Evolutionary conservation across 2,329 filamentous ascomycete species (phyloP), one percentile per base, ranked within the genome.

Genomic region (Trichophyton mentagrophytes): DNA sequence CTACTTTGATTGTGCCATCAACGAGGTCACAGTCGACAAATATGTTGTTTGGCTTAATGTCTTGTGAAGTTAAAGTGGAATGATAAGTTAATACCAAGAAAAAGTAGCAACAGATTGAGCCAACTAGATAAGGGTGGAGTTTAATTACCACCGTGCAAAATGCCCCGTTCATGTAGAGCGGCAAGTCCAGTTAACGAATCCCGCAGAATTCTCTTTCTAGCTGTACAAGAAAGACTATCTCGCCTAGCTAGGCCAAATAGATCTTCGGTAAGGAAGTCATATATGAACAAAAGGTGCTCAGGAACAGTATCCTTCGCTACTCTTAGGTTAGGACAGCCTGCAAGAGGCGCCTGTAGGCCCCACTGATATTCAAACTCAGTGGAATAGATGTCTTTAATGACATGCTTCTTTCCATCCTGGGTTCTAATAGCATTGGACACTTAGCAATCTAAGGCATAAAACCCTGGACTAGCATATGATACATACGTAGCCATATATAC

Each of bases 311-410:
- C 61, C 33, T 51, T 61, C 22, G 59, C 57, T 60, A 62, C 60
- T n/a, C 62, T 60, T 33, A 63, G 33, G 30, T 60, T 61, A 6
- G 42, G 38, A 36, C 58, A 60, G 3, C 62, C 20, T 46, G 42
- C 3, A 36, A 63, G 47, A 27, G 58, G 57, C 2, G 58, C 57
- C 8, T 62, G 62, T 38, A 62, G 38, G 55, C 51, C 22, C 11
- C 60, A 25, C 27, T 63, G 62, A n/a, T 63, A 63, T 42, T 61
- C 60, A 42, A 63, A 63, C 44, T 62, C 62, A 38, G 62, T 59
- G 53, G 60, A 57, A n/a, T 49, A 62, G 22, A 63, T 63, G 9
- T 47, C 25, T 25, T 47, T 47, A 11, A 3, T 38, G 20, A 25
- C 20, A 47, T 47, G 11, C 22, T 25, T 47, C 20, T 47, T 47